Evolutionary conservation across 2,329 filamentous ascomycete species (phyloP).

Genomic region (Cladosporium sp.): DNA sequence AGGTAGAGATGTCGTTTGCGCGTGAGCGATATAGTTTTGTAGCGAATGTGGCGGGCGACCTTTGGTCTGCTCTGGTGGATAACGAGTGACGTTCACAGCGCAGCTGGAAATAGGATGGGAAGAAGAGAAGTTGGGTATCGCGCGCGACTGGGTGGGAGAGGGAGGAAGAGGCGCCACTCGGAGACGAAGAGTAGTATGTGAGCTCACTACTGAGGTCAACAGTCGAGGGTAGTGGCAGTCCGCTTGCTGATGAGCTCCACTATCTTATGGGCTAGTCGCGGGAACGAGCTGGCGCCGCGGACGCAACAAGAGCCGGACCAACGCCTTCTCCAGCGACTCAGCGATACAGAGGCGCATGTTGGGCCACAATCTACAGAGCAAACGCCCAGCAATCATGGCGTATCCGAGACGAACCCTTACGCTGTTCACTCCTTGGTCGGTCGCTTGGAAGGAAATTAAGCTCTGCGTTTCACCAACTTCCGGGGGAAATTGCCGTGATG

Average conservation of each 20-base stretch:
- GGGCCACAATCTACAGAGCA: background rate
- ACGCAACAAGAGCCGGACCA: background rate
- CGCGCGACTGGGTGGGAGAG: conserved; percentile 1
- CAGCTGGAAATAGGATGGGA: conserved; percentile 2
- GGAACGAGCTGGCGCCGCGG: conserved; percentile 4
- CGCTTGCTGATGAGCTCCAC: conserved; percentile 3
- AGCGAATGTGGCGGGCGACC: background rate
- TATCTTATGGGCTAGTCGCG: conserved; percentile 8
- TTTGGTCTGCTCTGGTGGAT: background rate
- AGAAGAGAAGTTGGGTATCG: background rate
- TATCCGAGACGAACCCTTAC: conserved; percentile 2
- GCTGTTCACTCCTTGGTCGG: background rate
- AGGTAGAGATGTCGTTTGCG: background rate
- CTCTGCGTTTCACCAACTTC: conserved; percentile 12
- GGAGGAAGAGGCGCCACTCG: background rate
- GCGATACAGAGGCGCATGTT: background rate
- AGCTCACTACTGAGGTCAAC: conserved; percentile 8
- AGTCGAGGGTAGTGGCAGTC: conserved; percentile 7
- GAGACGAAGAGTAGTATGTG: background rate
- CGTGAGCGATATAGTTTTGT: background rate
- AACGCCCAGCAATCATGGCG: conserved; percentile 2
- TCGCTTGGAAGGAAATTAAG: conserved; percentile 14
- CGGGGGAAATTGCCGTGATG: conserved; percentile 14
- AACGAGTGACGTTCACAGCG: conserved; percentile 14
- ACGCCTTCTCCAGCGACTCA: background rate